Evolutionary conservation across 306 rosid species (phyloP).

Genomic region (Calophaca sinica): DNA sequence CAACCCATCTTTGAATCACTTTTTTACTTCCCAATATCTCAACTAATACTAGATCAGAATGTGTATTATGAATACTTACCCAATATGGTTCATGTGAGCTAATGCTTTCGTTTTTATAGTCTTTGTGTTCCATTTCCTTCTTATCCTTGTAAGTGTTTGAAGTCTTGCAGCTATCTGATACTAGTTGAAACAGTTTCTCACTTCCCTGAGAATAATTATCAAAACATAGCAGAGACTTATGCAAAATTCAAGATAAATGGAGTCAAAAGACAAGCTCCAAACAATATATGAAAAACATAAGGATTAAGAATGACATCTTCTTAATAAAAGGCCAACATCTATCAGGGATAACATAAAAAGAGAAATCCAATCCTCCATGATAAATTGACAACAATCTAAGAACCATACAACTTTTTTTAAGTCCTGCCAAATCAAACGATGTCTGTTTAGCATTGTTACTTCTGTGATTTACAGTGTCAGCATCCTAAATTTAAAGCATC

Average conservation of each 20-base stretch:
- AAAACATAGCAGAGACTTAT: conserved; percentile 15
- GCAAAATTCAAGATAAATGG: conserved; percentile 36
- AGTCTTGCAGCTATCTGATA: conserved; percentile 58
- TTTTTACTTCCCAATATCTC: conserved; percentile 23
- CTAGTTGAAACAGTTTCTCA: conserved; percentile 79
- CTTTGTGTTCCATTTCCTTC: conserved; percentile 47
- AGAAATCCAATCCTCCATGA: conserved; percentile 9
- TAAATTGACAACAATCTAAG: conserved; percentile 15
- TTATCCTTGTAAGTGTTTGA: conserved; percentile 28
- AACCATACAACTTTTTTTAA: conserved; percentile 10
- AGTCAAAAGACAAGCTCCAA: conserved; percentile 37
- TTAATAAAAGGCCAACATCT: conserved; percentile 38
- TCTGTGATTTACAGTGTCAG: conserved; percentile 14
- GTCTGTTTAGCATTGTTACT: background rate
- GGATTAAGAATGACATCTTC: conserved; percentile 22
- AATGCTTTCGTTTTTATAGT: conserved; percentile 42
- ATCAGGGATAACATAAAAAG: conserved; percentile 25
- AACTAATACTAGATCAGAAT: conserved; percentile 28
- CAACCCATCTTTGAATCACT: background rate
- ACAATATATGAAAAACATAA: background rate
- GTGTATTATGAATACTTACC: conserved; percentile 56
- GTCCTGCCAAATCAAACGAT: conserved; percentile 22
- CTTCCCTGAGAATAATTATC: conserved; percentile 70
- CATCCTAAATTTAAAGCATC: conserved; percentile 25
- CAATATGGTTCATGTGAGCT: conserved; percentile 40